Evolutionary conservation across 345 rosid genomes (phyloP).

Genomic region (Salix arbutifolia): DNA sequence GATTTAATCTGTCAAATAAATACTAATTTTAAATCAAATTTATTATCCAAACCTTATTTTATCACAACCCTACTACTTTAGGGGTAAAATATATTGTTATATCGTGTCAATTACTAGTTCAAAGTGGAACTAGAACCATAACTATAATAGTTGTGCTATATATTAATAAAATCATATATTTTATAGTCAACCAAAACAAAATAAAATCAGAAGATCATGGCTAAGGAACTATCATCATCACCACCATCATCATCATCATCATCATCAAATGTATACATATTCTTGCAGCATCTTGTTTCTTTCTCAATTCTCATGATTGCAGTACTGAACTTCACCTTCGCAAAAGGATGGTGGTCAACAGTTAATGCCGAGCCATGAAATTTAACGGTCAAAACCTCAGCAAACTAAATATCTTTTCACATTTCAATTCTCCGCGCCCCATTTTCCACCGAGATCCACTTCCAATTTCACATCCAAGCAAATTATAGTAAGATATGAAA

Average conservation of each 20-base stretch:
- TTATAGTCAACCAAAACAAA: background rate
- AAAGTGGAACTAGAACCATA: too few species aligned
- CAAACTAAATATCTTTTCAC: background rate
- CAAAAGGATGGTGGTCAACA: background rate
- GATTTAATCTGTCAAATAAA: too few species aligned
- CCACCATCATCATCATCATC: background rate
- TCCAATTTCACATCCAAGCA: constrained; percentile 16
- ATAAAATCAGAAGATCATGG: background rate
- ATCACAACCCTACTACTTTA: too few species aligned
- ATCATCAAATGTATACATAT: background rate
- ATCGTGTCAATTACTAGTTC: too few species aligned
- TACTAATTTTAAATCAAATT: too few species aligned
- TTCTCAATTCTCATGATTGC: too few species aligned
- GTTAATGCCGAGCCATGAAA: constrained; percentile 8
- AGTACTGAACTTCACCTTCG: background rate
- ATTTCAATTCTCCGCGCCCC: background rate
- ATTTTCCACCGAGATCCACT: background rate
- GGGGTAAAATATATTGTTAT: too few species aligned
- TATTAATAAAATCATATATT: too few species aligned
- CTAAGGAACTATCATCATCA: background rate
- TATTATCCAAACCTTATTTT: too few species aligned
- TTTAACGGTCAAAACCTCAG: background rate
- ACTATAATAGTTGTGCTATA: too few species aligned
- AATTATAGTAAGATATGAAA: constrained; percentile 10
- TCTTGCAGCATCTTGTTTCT: background rate